These are phyloP conservation scores for Sutorius australiensis DNA, from an alignment of 768 basidiomycete species.

Conservation along the genomic window DNA sequence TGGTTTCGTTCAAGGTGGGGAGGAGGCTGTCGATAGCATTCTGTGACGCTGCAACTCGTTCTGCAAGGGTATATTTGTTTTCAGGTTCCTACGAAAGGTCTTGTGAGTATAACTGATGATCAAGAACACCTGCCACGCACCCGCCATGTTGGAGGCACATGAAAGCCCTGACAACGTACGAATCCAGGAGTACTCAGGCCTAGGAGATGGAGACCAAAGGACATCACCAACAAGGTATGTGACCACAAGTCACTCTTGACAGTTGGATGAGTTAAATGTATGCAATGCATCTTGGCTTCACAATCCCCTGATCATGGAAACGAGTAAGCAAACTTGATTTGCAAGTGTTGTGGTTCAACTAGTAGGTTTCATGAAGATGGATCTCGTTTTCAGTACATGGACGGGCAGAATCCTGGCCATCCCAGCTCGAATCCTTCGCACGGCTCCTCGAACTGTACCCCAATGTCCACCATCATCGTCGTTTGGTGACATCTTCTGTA, in stretches of 20 bases:
- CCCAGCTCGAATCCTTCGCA: no score
- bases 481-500: no score
- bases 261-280: not conserved
- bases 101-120: not conserved
- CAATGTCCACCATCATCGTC: no score
- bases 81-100: constrained; percentile 35
- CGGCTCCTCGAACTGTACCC: no score
- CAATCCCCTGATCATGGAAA: not conserved
- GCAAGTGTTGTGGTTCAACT: no score
- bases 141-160: constrained; percentile 42
- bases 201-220: not conserved
- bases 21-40: constrained; percentile 41
- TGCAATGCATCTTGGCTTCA: not conserved
- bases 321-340: no score
- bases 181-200: not conserved
- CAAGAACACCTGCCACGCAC: constrained; percentile 25
- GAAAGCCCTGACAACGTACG: constrained; percentile 38
- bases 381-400: no score
- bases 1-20: constrained; percentile 35
- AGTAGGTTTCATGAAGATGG: no score
- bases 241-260: not conserved
- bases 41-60: constrained; percentile 42
- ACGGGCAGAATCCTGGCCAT: no score
- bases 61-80: constrained; percentile 35
- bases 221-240: not conserved